Evolutionary conservation across 1,139 yeast genomes (phyloP).

Genomic region (Zygosaccharomyces sapae): DNA sequence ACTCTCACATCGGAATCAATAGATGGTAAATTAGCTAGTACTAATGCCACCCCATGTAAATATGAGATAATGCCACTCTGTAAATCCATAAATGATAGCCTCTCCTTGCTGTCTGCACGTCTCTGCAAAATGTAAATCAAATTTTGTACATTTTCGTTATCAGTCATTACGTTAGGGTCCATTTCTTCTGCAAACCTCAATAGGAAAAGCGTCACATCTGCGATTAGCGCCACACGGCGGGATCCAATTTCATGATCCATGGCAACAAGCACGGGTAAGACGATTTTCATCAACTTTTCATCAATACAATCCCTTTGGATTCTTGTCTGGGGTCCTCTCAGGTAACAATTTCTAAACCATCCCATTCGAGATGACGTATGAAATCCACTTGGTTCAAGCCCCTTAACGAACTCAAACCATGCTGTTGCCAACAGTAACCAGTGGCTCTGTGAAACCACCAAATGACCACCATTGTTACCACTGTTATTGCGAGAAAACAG

Average conservation of each 20-base stretch:
- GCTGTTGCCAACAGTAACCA: constrained; percentile 28
- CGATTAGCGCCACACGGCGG: constrained; percentile 16
- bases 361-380: constrained; percentile 5
- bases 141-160: constrained; percentile 6
- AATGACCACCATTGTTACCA: background rate
- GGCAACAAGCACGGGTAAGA: constrained; percentile 20
- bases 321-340: constrained; percentile 7
- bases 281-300: constrained; percentile 23
- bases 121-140: constrained; percentile 1
- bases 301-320: constrained; percentile 16
- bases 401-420: constrained; percentile 27
- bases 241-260: constrained; percentile 9
- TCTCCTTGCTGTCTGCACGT: constrained; percentile 1
- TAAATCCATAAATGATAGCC: background rate
- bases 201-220: constrained; percentile 23
- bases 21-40: constrained; percentile 14
- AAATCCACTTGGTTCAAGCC: constrained; percentile 14
- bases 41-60: constrained; percentile 11
- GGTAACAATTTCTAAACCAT: constrained; percentile 16
- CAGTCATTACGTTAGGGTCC: constrained; percentile 16
- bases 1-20: constrained; percentile 10
- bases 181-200: constrained; percentile 16
- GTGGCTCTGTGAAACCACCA: constrained; percentile 16
- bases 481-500: background rate
- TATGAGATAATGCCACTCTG: constrained; percentile 1